These are phyloP conservation scores for Aspergillus alliaceus DNA, from an alignment of 2,329 filamentous ascomycete species.

Conservation along the genomic window DNA sequence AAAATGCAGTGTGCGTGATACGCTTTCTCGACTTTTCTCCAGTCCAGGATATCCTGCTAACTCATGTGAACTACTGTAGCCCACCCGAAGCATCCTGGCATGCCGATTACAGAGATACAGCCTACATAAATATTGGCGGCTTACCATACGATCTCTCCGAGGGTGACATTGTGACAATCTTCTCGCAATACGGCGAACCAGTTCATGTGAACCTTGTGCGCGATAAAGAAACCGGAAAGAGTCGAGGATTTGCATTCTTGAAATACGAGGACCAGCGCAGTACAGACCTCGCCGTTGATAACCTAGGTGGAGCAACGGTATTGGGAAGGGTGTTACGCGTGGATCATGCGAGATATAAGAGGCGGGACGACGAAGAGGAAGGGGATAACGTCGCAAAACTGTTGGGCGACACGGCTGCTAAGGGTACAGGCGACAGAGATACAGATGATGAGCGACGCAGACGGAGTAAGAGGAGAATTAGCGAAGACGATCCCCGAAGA, in stretches of 20 bases:
- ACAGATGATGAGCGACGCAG: constrained; percentile 39
- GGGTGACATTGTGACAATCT: constrained; percentile 93
- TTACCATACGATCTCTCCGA: constrained; percentile 90
- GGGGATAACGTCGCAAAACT: constrained; percentile 50
- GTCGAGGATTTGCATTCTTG: constrained; percentile 89
- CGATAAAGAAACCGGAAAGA: constrained; percentile 95
- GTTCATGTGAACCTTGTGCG: constrained; percentile 88
- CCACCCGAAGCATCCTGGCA: constrained; percentile 91
- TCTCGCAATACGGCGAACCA: constrained; percentile 95
- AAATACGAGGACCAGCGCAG: constrained; percentile 98
- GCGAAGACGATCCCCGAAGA: constrained; percentile 44
- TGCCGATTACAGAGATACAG: constrained; percentile 94
- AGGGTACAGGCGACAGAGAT: constrained; percentile 31
- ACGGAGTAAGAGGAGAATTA: constrained; percentile 30
- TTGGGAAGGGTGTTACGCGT: constrained; percentile 79
- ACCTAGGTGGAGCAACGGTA: constrained; percentile 82
- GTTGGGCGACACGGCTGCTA: constrained; percentile 48
- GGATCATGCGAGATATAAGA: constrained; percentile 91
- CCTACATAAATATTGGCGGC: constrained; percentile 94
- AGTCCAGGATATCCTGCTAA: constrained; percentile 7
- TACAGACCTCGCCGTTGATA: constrained; percentile 94
- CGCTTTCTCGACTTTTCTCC: background rate
- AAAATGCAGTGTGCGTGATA: constrained; percentile 72
- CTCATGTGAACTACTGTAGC: constrained; percentile 44
- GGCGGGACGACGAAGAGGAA: constrained; percentile 67